Evolutionary conservation across 768 basidiomycete genomes (phyloP), one percentile per base, ranked within the genome.

Genomic region (Trametes villosa): DNA sequence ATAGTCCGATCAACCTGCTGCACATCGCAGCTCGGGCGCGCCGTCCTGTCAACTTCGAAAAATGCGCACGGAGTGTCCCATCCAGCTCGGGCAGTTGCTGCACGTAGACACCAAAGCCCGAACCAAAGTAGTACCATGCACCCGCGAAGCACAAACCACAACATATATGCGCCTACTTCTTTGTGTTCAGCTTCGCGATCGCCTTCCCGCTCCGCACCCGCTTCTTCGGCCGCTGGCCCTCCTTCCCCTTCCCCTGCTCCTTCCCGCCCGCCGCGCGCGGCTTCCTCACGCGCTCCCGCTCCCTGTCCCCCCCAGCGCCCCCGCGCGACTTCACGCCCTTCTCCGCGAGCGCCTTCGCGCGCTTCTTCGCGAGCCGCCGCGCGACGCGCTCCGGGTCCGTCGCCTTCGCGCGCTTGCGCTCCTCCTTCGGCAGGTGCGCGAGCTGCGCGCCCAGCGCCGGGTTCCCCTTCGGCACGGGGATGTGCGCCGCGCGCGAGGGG

Each of bases 281-380:
- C 71, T 83, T 86, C 67, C 83, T 75, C 22, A 78, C 78, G 41
- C 84, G 76, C 60, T 79, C 79, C 50, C 82, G 33, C 34, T 38
- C 50, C 33, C 20, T 36, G 2, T 51, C 50, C 50, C 33, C 33
- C 4, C 22, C 22, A 20, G 15, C 73, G 18, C 81, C 79, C 26
- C 68, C 75, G 58, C 72, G 70, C 27, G 70, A 47, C 58, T 75
- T 74, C 5, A 78, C 72, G 26, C 74, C 77, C 64, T 75, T 70
- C 53, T 77, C 74, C 26, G 68, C 74, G 70, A 90, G 79, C 34
- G 84, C 81, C 65, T 88, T 79, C 33, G 86, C 83, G 74, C 89
- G 90, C 77, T 97, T 97, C 85, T 98, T 97, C 41, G 92, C 94
- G 73, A 95, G 71, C 58, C 96, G 80, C 48, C 96, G 79, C 41